Percentiles rank a stretch among this genome's conserved stretches.
These are phyloP conservation scores for Cytospora leucostoma DNA, from an alignment of 2,329 filamentous ascomycete species.

Conservation along the genomic window DNA sequence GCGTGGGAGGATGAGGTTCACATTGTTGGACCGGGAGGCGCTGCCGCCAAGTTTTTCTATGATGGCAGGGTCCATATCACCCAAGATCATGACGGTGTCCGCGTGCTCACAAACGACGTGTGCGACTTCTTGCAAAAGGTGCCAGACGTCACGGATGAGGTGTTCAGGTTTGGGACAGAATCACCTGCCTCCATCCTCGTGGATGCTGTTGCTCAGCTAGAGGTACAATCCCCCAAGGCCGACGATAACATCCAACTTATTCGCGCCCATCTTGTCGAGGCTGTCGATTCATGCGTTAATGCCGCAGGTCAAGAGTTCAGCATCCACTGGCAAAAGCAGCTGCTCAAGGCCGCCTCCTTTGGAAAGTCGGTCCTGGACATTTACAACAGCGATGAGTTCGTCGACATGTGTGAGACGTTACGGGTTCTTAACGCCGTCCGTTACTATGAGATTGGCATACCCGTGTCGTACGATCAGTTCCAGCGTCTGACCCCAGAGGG, in stretches of 20 bases:
- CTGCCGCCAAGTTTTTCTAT: slow-evolving; percentile 79
- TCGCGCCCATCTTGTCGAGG: slow-evolving; percentile 81
- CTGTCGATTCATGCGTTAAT: slow-evolving; percentile 90
- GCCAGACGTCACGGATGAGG: slow-evolving; percentile 80
- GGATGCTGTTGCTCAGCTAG: slow-evolving; percentile 87
- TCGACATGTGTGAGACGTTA: slow-evolving; percentile 94
- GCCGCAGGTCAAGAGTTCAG: slow-evolving; percentile 92
- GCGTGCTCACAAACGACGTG: slow-evolving; percentile 87
- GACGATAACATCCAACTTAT: slow-evolving; percentile 98
- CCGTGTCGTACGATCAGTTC: slow-evolving; percentile 92
- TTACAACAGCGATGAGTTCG: slow-evolving; percentile 98
- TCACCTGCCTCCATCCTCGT: slow-evolving; percentile 90
- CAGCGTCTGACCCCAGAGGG: slow-evolving; percentile 86
- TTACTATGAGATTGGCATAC: slow-evolving; percentile 87
- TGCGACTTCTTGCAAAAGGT: slow-evolving; percentile 98
- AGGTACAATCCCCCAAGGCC: slow-evolving; percentile 92
- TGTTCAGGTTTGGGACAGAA: slow-evolving; percentile 85
- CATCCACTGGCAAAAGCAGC: slow-evolving; percentile 88
- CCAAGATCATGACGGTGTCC: slow-evolving; percentile 80
- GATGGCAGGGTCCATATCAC: slow-evolving; percentile 88
- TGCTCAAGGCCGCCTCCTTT: slow-evolving; percentile 95
- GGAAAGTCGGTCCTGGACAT: slow-evolving; percentile 96
- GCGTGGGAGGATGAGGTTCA: slow-evolving; percentile 99
- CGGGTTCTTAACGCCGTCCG: slow-evolving; percentile 90
- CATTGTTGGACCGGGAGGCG: slow-evolving; percentile 81